These are phyloP conservation scores for Claviceps humidiphila DNA, from an alignment of 2,329 filamentous ascomycete species.

Conservation along the genomic window DNA sequence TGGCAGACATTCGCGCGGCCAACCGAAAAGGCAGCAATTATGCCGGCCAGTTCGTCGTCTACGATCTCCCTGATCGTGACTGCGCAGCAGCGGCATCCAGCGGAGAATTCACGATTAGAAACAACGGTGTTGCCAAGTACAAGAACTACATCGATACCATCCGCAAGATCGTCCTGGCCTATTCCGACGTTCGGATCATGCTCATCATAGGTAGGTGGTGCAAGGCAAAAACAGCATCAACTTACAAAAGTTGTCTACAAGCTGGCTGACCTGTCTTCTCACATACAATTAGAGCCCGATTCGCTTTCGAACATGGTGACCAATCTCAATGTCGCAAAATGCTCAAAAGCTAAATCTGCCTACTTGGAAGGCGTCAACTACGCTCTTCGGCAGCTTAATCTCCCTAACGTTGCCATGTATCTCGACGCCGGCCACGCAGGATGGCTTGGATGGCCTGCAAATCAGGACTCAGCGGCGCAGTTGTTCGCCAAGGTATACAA, in stretches of 20 bases:
- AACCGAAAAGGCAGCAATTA: constrained; percentile 26
- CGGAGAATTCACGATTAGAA: constrained; percentile 38
- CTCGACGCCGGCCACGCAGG: constrained; percentile 44
- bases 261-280: not conserved
- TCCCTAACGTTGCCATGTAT: constrained; percentile 45
- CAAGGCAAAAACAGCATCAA: not conserved
- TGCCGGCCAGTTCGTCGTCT: constrained; percentile 39
- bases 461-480: constrained; percentile 34
- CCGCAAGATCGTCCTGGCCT: constrained; percentile 26
- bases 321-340: constrained; percentile 38
- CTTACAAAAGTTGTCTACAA: not conserved
- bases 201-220: constrained; percentile 28
- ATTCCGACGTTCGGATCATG: constrained; percentile 29
- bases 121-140: constrained; percentile 39
- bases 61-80: constrained; percentile 45
- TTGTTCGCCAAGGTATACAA: constrained; percentile 36
- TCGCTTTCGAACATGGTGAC: constrained; percentile 46
- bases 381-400: constrained; percentile 36
- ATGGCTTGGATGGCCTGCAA: constrained; percentile 45
- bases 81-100: constrained; percentile 44
- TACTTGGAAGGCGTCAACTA: constrained; percentile 39
- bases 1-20: constrained; percentile 28
- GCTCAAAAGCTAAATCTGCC: constrained; percentile 30
- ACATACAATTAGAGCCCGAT: constrained; percentile 33
- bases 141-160: constrained; percentile 41